These are phyloP conservation scores for Candida silvicultrix DNA, from an alignment of 805 yeast genomes.

Conservation along the genomic window DNA sequence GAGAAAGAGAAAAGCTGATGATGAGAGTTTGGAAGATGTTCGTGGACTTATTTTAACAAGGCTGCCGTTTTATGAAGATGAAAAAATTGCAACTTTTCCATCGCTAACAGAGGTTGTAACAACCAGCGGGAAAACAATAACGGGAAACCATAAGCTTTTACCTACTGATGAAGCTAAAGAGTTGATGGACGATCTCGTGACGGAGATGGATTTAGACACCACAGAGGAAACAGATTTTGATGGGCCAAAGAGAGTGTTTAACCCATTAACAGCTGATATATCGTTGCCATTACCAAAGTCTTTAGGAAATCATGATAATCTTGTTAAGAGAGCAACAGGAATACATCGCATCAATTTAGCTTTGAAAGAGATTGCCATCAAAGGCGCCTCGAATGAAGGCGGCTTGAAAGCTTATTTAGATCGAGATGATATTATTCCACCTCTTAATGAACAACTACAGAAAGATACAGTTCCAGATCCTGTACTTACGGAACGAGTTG, in stretches of 20 bases:
- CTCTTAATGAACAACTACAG: slow-evolving; percentile 17
- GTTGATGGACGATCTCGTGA: slow-evolving; percentile 38
- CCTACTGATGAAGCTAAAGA: slow-evolving; percentile 34
- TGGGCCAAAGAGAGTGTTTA: slow-evolving; percentile 12
- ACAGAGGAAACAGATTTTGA: slow-evolving; percentile 20
- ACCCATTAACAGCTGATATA: slow-evolving; percentile 9
- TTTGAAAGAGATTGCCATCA: slow-evolving; percentile 10
- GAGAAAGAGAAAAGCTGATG: slow-evolving; percentile 18
- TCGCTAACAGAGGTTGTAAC: slow-evolving; percentile 29
- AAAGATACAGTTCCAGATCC: slow-evolving; percentile 14
- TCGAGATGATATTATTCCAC: slow-evolving; percentile 20
- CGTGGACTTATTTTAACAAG: slow-evolving; percentile 45
- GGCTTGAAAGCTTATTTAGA: slow-evolving; percentile 10
- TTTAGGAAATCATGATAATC: slow-evolving; percentile 15
- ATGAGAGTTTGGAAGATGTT: slow-evolving; percentile 11
- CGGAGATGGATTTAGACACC: slow-evolving; percentile 35
- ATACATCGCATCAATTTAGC: slow-evolving; percentile 18
- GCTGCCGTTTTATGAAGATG: slow-evolving; percentile 74
- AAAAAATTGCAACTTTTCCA: slow-evolving; percentile 50
- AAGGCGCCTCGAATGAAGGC: slow-evolving; percentile 2
- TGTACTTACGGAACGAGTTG: slow-evolving; percentile 4
- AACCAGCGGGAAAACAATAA: slow-evolving; percentile 21
- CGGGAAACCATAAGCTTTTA: slow-evolving; percentile 19
- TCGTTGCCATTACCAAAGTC: slow-evolving; percentile 10
- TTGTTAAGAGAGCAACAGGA: slow-evolving; percentile 17